Evolutionary conservation across 805 yeast species (phyloP), one percentile per base, ranked within the genome.

Genomic region (Starmerella bombicola): DNA sequence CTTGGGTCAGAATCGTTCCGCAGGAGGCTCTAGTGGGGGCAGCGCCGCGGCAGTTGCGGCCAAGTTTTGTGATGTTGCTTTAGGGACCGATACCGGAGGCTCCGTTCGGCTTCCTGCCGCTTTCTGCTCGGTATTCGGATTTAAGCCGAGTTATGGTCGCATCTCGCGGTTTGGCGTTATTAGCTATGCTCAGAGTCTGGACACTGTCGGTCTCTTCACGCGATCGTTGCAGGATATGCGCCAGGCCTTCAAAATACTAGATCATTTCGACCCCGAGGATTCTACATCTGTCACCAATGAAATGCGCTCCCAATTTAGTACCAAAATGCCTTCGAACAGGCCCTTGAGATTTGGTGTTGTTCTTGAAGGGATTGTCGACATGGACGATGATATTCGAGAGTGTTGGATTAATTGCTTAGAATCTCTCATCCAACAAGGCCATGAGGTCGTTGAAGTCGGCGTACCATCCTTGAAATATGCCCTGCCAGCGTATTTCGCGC

Each of bases 31-130:
- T 0, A 83, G 95, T 5, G 95, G 97, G 16, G 98, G 98, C 0
- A 73, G 91, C 29, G 97, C 97, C 0, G 94, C 94, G 1, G 81
- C 93, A 0, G 95, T 88, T 1, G 78, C 88, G 1, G 71, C 78
- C 0, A 78, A 64, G 1, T 55, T 75, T 47, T 78, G 75, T 25
- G 83, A 79, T 55, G 76, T 81, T 22, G 72, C 93, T 1, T 60
- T 91, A 28, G 99, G 98, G 0, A 81, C 97, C 1, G 99, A 91
- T 54, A 91, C 99, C 0, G 99, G 99, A 4, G 99, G 99, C 0
- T 84, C 96, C 0, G 83, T 91, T 0, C 68, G 99, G 46, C 64
- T 83, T 17, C 99, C 99, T 0, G 93, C 94, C 1, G 78, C 93
- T 16, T 84, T 79, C 57, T 78, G 88, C 50, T 82, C 86, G 1